These are phyloP conservation scores for Metschnikowia matae DNA, from an alignment of 805 yeast genomes.

Conservation along the genomic window DNA sequence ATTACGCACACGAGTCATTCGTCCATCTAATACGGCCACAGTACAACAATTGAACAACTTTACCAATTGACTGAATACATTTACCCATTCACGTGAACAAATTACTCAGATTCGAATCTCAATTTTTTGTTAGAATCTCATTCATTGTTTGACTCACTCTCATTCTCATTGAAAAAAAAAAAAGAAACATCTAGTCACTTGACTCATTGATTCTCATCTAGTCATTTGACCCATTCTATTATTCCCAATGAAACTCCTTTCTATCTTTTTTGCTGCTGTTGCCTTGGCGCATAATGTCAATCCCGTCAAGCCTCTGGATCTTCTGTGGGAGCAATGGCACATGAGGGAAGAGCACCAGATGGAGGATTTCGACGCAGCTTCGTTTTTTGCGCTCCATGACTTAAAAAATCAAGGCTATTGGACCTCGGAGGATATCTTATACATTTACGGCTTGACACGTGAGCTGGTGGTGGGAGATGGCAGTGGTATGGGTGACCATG, in stretches of 20 bases:
- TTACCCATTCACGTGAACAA: too few relatives aligned
- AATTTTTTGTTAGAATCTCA: too few relatives aligned
- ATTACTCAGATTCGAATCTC: too few relatives aligned
- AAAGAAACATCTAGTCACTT: too few relatives aligned
- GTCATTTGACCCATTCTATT: too few relatives aligned
- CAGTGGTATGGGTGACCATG: conserved; percentile 82
- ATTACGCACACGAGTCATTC: too few relatives aligned
- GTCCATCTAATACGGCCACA: too few relatives aligned
- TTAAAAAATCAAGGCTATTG: conserved; percentile 53
- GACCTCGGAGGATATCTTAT: conserved; percentile 60
- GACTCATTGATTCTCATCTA: too few relatives aligned
- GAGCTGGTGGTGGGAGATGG: conserved; percentile 80
- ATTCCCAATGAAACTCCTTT: background rate
- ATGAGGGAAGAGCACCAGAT: conserved; percentile 86
- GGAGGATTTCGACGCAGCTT: conserved; percentile 65
- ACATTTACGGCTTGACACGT: conserved; percentile 75
- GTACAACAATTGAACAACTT: too few relatives aligned
- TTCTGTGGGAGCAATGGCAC: conserved; percentile 82
- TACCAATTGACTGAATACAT: too few relatives aligned
- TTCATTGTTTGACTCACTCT: too few relatives aligned
- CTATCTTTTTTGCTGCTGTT: background rate
- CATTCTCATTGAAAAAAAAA: too few relatives aligned
- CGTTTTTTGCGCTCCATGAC: conserved; percentile 82
- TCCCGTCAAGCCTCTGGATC: conserved; percentile 26
- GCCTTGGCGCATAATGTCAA: conserved; percentile 10